Conservation (phyloP, 345 rosid genomes). For the Corchorus capsularis region DNA sequence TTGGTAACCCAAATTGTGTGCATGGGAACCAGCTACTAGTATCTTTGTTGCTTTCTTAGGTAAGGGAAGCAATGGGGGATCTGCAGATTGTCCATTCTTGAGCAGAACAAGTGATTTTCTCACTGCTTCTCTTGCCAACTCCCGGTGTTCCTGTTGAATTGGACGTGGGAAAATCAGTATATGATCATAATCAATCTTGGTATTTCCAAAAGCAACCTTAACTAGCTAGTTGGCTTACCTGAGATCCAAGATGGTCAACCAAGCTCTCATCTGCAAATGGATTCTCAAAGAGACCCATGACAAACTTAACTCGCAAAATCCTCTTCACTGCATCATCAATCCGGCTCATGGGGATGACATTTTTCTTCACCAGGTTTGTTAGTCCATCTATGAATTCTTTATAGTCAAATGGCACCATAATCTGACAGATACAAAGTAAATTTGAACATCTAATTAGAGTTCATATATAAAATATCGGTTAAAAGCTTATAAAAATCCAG, state of each 20-base stretch:
- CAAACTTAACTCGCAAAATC: constrained; percentile 60
- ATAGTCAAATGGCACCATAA: constrained; percentile 58
- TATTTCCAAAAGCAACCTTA: neutral
- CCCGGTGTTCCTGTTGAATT: constrained; percentile 54
- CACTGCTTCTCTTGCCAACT: constrained; percentile 65
- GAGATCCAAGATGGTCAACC: constrained; percentile 50
- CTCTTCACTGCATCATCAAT: constrained; percentile 72
- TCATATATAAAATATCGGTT: no score
- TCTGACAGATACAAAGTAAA: neutral
- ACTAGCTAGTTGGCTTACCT: constrained; percentile 33
- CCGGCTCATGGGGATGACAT: constrained; percentile 55
- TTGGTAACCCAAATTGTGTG: constrained; percentile 62
- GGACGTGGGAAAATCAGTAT: neutral
- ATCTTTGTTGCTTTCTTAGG: constrained; percentile 58
- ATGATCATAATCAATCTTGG: neutral
- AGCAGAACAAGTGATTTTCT: constrained; percentile 67
- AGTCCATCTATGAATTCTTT: constrained; percentile 53
- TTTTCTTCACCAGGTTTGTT: constrained; percentile 45
- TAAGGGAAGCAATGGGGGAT: constrained; percentile 56
- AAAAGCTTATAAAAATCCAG: neutral
- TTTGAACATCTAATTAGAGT: no score
- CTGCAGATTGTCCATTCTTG: constrained; percentile 48
- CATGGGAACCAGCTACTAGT: constrained; percentile 61
- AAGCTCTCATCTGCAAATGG: constrained; percentile 47
- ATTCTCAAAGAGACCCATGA: constrained; percentile 59